These are phyloP conservation scores for Actinomortierella ambigua DNA, from an alignment of 371 early-diverging fungal species.

Conservation along the genomic window DNA sequence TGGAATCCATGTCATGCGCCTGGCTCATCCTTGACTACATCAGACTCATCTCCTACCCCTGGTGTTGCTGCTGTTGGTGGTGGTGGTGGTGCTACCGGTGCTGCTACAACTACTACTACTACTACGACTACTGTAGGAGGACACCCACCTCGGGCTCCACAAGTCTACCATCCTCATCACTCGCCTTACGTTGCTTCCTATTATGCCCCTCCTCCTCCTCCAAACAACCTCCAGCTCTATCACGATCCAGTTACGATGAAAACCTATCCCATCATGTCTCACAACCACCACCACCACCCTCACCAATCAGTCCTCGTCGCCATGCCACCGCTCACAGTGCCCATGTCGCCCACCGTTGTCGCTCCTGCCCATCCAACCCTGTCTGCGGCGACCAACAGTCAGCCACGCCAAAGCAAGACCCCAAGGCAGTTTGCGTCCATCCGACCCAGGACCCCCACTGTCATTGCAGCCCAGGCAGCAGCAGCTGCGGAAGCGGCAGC, in stretches of 20 bases:
- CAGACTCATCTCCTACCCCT: conserved; percentile 23
- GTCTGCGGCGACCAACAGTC: conserved; percentile 10
- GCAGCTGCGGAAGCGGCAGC: conserved; percentile 31
- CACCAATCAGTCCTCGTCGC: no score
- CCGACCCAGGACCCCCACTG: conserved; percentile 39
- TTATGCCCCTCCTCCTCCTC: conserved; percentile 32
- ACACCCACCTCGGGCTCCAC: no score
- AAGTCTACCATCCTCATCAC: conserved; percentile 6
- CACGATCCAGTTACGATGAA: background rate
- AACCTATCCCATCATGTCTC: no score
- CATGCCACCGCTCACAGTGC: no score
- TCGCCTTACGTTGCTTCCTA: conserved; percentile 44
- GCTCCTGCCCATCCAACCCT: conserved; percentile 4
- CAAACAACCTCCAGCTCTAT: conserved; percentile 2
- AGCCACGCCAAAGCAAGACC: conserved; percentile 1
- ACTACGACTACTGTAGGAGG: no score
- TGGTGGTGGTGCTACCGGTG: no score
- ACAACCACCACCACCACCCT: no score
- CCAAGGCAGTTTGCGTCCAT: conserved; percentile 39
- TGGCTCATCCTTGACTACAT: conserved; percentile 14
- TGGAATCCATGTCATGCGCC: conserved; percentile 33
- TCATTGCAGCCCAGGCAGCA: conserved; percentile 7
- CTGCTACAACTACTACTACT: no score
- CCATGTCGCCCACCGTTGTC: background rate
- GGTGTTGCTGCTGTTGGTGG: no score